A percentile compares a stretch with the other conserved stretches of the same genome.
These are phyloP conservation scores for Chlamydomonas reinhardtii DNA, from an alignment of 163 green algal species.

Conservation along the genomic window DNA sequence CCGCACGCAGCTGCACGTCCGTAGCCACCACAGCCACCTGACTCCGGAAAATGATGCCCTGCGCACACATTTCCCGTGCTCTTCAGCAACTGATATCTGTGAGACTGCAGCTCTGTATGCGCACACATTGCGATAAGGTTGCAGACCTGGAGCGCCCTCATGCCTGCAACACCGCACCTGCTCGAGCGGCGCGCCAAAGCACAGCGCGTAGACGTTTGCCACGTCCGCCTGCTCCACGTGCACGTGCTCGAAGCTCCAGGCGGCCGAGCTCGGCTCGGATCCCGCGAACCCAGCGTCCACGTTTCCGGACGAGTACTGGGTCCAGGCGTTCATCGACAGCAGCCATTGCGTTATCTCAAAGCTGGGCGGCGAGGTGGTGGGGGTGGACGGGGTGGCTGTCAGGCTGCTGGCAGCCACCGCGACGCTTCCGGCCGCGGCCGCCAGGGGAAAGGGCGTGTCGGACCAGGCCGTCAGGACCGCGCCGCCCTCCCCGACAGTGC, in stretches of 20 bases:
- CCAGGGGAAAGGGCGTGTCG: no score
- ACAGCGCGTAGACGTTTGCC: background rate
- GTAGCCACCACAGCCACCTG: background rate
- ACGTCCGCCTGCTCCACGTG: constrained; percentile 1
- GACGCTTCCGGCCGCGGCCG: no score
- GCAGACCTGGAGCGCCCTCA: no score
- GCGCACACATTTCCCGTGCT: no score
- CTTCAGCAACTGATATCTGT: no score
- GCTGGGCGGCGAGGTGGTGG: background rate
- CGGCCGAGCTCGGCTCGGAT: background rate
- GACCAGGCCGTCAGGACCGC: no score
- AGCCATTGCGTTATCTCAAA: background rate
- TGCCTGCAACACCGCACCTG: background rate
- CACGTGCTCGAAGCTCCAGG: constrained; percentile 7
- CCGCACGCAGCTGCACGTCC: constrained; percentile 22
- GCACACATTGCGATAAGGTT: no score
- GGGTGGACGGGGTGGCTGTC: background rate
- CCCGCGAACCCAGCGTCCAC: background rate
- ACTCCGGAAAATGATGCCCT: background rate
- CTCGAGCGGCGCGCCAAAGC: constrained; percentile 15
- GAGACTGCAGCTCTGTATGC: no score
- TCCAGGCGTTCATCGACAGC: background rate
- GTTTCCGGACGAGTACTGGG: background rate
- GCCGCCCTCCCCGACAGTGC: no score
- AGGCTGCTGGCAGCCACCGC: no score